Evolutionary conservation across 495 filamentous ascomycete genomes (phyloP).

Genomic region (Beverwykella pulmonaria): DNA sequence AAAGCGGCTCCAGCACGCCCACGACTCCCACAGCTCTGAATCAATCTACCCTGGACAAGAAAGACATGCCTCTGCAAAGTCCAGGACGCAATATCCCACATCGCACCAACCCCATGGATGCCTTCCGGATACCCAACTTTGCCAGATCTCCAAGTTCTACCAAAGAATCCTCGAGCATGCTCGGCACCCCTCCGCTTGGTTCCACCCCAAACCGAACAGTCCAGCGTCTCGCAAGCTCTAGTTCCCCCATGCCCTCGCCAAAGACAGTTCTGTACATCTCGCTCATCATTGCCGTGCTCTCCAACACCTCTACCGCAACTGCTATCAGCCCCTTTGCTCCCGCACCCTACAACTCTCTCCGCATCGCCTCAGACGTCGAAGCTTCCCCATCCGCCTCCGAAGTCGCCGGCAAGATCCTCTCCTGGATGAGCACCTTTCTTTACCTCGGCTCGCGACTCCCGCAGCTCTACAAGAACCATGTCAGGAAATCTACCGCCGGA

Average conservation of each 20-base stretch:
- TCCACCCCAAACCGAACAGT: conserved; percentile 25
- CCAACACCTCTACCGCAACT: conserved; percentile 25
- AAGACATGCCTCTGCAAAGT: conserved; percentile 1
- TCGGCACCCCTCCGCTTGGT: conserved; percentile 15
- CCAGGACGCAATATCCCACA: conserved; percentile 25
- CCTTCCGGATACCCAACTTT: conserved; percentile 37
- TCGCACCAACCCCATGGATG: conserved; percentile 37
- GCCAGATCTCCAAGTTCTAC: conserved; percentile 30
- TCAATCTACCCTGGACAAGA: conserved; percentile 2
- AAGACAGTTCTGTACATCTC: conserved; percentile 43
- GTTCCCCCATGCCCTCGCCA: conserved; percentile 36
- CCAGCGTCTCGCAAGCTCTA: conserved; percentile 21
- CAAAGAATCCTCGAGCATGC: conserved; percentile 17
- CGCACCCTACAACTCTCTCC: conserved; percentile 46
- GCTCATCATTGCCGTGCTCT: conserved; percentile 42
- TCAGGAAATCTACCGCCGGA: conserved; percentile 67
- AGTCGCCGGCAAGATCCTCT: conserved; percentile 59
- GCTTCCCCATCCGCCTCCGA: conserved; percentile 46
- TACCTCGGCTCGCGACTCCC: conserved; percentile 73
- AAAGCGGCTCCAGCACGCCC: neutral
- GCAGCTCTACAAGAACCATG: conserved; percentile 69
- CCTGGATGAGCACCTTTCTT: conserved; percentile 67
- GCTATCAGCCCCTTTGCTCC: conserved; percentile 23
- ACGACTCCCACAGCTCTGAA: neutral
- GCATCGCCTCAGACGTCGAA: conserved; percentile 32